Evolutionary conservation across 73 alveolate genomes (phyloP).

Genomic region (Blepharisma japonicum): DNA sequence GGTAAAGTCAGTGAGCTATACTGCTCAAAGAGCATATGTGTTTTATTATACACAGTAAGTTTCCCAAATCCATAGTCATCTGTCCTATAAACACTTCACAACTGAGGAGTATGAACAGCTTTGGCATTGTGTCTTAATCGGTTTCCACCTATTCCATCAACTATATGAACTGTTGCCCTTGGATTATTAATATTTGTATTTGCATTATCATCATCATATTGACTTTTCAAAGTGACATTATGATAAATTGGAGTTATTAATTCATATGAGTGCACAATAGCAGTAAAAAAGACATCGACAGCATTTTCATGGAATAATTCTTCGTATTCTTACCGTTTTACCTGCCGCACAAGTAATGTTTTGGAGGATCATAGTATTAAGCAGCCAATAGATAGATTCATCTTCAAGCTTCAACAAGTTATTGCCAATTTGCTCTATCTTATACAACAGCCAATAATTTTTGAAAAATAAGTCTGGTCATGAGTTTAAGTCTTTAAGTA

Average conservation of each 20-base stretch:
- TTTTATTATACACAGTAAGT: background rate
- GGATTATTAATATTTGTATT: background rate
- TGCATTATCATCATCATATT: background rate
- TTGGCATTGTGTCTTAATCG: background rate
- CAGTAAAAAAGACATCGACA: slow-evolving; percentile 1
- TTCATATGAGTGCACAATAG: background rate
- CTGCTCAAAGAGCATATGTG: background rate
- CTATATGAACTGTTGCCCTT: background rate
- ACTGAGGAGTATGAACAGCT: background rate
- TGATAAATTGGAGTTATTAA: background rate
- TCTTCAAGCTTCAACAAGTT: no score
- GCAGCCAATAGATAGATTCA: no score
- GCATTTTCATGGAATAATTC: background rate
- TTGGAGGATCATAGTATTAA: no score
- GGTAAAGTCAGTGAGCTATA: background rate
- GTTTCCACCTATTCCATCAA: background rate
- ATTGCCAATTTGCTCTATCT: no score
- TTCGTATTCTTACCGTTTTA: background rate
- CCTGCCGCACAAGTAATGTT: no score
- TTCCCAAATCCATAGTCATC: background rate
- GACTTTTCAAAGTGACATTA: background rate
- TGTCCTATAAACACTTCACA: background rate
- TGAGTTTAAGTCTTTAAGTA: no score
- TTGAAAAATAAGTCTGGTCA: no score
- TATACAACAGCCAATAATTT: no score